Evolutionary conservation across 2,329 filamentous ascomycete genomes (phyloP), one percentile per base, ranked within the genome.

Genomic region (Laburnicola sp.): DNA sequence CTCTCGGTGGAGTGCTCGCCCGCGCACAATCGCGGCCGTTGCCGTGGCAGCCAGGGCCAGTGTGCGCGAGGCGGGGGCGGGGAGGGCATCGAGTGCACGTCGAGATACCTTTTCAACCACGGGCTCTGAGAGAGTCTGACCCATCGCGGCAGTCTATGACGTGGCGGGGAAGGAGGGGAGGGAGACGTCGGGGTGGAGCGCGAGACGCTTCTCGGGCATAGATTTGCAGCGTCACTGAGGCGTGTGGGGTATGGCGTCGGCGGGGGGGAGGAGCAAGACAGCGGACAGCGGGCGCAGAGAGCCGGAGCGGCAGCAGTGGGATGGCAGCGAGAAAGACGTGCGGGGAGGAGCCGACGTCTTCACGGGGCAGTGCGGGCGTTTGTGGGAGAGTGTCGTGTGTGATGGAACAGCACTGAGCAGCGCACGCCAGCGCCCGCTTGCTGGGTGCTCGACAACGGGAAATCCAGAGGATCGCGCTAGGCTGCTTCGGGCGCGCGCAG

Each of bases 21-120:
- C 28, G 43, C 32, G 25, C 43, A 36, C 3, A 34, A 10, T 53
- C 49, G 42, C 45, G 49, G 37, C 48, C 37, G 56, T 53, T 43
- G 57, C 56, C 44, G 54, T 44, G 46, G 49, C 32, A 53, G 39
- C 44, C 23, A 53, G 51, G 48, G 50, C 39, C 46, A 56, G 48
- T 51, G 54, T 47, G 54, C 54, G 53, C 53, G 51, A 59, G 63
- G 68, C 64, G 65, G 64, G 70, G 63, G 61, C 58, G 65, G 65
- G 64, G 63, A 51, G 54, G 35, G 54, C 51, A 61, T 60, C 54
- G 59, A 46, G 48, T 45, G 50, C 42, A 76, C 84, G n/a, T n/a
- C n/a, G n/a, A n/a, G n/a, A 74, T 83, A 99, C 94, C 92, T 99
- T 99, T 75, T 97, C 94, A 76, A 96, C 89, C 71, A 99, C 92